These are phyloP conservation scores for Phyllosticta capitalensis DNA, from an alignment of 2,329 filamentous ascomycete species.

Conservation along the genomic window DNA sequence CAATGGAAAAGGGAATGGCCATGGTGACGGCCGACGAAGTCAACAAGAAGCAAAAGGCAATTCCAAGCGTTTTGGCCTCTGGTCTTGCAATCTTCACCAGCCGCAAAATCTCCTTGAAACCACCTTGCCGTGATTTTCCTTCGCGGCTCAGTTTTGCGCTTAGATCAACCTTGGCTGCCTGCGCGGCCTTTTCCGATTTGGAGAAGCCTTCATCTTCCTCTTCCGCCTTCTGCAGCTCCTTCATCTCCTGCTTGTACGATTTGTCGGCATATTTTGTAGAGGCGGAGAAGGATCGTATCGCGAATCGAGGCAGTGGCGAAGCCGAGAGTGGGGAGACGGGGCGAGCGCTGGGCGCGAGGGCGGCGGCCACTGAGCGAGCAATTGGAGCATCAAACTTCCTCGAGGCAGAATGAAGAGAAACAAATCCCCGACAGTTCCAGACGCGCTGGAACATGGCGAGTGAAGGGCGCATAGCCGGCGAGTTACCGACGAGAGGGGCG, in stretches of 20 bases:
- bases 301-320: neutral
- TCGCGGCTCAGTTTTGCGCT: conserved; percentile 81
- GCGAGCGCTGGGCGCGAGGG: neutral
- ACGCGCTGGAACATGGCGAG: conserved; percentile 23
- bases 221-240: conserved; percentile 31
- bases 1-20: conserved; percentile 93
- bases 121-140: conserved; percentile 49
- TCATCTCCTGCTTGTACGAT: conserved; percentile 31
- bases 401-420: conserved; percentile 20
- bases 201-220: conserved; percentile 52
- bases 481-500: neutral
- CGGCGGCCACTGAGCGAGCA: neutral
- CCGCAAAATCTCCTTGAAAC: conserved; percentile 66
- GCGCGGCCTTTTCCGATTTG: conserved; percentile 71
- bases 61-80: conserved; percentile 66
- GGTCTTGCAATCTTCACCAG: conserved; percentile 82
- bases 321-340: conserved; percentile 1
- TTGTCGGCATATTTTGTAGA: conserved; percentile 9
- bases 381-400: conserved; percentile 14
- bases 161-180: conserved; percentile 83
- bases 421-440: conserved; percentile 26
- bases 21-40: conserved; percentile 89
- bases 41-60: conserved; percentile 77
- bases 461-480: conserved; percentile 24
- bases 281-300: neutral